phyloP scores from a whole-genome alignment of 768 basidiomycete species.

The Baorangia bicolor region DNA sequence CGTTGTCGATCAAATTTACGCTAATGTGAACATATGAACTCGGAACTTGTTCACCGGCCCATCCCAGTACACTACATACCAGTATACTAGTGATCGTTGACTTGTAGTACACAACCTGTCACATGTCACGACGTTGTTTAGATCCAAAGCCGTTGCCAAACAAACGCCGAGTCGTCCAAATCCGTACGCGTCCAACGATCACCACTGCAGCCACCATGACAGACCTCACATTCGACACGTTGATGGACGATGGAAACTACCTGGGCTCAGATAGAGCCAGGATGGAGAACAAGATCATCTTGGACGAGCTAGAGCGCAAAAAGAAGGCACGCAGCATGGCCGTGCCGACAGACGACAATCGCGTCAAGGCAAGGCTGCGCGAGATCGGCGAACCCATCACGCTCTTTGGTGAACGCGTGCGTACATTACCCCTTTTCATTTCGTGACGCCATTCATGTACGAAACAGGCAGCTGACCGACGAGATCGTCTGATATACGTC shows the following conservation, averaged over 20 bases:
- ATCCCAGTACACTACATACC: neutral
- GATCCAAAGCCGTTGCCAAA: slow-evolving; percentile 34
- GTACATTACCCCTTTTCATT: slow-evolving; percentile 33
- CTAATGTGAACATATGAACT: too few relatives aligned
- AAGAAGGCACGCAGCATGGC: slow-evolving; percentile 92
- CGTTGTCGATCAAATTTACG: neutral
- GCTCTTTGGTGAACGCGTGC: slow-evolving; percentile 93
- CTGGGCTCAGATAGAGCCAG: slow-evolving; percentile 71
- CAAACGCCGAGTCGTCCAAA: slow-evolving; percentile 32
- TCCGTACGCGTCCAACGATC: slow-evolving; percentile 4
- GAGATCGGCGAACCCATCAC: slow-evolving; percentile 98
- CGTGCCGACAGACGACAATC: slow-evolving; percentile 95
- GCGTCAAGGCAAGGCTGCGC: slow-evolving; percentile 83
- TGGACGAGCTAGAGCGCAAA: slow-evolving; percentile 97
- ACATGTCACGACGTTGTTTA: slow-evolving; percentile 27
- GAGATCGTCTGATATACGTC: slow-evolving; percentile 94
- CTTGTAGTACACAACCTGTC: neutral
- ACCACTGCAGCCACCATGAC: slow-evolving; percentile 44
- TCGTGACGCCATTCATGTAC: slow-evolving; percentile 14
- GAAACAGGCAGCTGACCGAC: slow-evolving; percentile 85
- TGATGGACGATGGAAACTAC: slow-evolving; percentile 78
- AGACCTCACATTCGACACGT: slow-evolving; percentile 72
- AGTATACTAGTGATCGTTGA: neutral
- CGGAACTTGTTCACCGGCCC: too few relatives aligned
- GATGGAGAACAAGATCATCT: slow-evolving; percentile 79